Base-by-base conservation (phyloP, 169 alveolate genomes). In the Plasmodium gonderi region DNA sequence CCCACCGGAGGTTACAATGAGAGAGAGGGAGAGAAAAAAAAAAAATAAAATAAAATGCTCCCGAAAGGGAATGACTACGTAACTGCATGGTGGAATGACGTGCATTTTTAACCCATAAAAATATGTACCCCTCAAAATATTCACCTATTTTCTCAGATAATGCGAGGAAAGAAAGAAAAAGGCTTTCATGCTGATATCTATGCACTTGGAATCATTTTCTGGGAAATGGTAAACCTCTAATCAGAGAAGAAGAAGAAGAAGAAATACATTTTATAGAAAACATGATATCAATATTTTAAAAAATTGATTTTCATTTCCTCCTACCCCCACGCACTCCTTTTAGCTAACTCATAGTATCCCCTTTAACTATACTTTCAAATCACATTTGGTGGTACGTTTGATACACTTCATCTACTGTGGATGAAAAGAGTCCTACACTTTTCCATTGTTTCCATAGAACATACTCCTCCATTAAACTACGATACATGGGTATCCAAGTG, bases 121-220 rank as follows among this genome's bases (percentile, higher is more conserved):
- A n/a, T 23, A 12, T 20, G n/a, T 36, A 44, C 51, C n/a, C 26
- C 14, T 4, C 17, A 75, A 75, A 14, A 75, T 77, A 45, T 77
- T 44, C 54, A 23, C 33, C 36, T n/a, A n/a, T n/a, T 6, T 42
- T 67, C 45, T 12, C 44, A 85, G 92, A 74, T 85, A 33, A 8
- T 85, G 60, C 64, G 85, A 40, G 87, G 92, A 9, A 36, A 74
- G 45, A 72, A 44, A 72, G 78, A 31, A 36, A 49, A n/a, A 64
- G 2, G 51, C 45, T 47, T 51, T 49, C 67, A 85, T 44, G 38
- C 87, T 3, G 92, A 85, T 26, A 74, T 85, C 31, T 85, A 85
- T 33, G 87, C 92, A n/a, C 69, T 74, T 17, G 92, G 92, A 74
- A 74, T 85, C n/a, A 77, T 85, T 14, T 42, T 85, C 20, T 85